Conservation (phyloP, 1,139 yeast species). For the Blastobotrys illinoisensis region DNA sequence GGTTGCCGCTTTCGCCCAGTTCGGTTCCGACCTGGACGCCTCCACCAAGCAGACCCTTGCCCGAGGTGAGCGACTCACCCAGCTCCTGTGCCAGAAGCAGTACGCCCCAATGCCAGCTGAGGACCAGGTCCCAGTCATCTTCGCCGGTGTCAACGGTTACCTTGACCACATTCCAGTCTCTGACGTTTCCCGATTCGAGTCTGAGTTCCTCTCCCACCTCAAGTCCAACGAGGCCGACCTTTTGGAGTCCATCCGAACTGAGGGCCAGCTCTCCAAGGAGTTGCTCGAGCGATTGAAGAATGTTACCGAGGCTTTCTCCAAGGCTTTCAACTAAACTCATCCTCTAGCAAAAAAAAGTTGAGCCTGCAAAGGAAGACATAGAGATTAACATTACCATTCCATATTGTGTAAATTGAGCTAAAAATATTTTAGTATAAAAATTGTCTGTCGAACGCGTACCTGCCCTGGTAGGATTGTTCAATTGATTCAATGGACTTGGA, state of each 20-base stretch:
- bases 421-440: background rate
- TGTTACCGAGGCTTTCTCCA: slow-evolving; percentile 87
- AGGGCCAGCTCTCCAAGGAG: slow-evolving; percentile 90
- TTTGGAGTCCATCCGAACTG: slow-evolving; percentile 74
- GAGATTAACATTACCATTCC: background rate
- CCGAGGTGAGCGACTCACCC: slow-evolving; percentile 99
- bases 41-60: slow-evolving; percentile 98
- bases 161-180: slow-evolving; percentile 82
- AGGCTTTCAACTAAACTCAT: slow-evolving; percentile 53
- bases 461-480: too few relatives aligned
- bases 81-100: slow-evolving; percentile 97
- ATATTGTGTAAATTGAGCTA: background rate
- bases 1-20: slow-evolving; percentile 99
- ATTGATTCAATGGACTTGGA: too few relatives aligned
- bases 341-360: slow-evolving; percentile 5
- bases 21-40: slow-evolving; percentile 99
- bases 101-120: slow-evolving; percentile 95
- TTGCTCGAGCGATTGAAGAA: slow-evolving; percentile 79
- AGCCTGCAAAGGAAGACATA: background rate
- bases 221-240: slow-evolving; percentile 85
- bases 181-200: slow-evolving; percentile 88
- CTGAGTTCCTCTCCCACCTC: slow-evolving; percentile 78
- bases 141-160: slow-evolving; percentile 98
- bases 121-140: slow-evolving; percentile 98
- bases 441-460: too few relatives aligned